Evolutionary conservation across 768 basidiomycete species (phyloP).

Genomic region (Pulveroboletus sp.): DNA sequence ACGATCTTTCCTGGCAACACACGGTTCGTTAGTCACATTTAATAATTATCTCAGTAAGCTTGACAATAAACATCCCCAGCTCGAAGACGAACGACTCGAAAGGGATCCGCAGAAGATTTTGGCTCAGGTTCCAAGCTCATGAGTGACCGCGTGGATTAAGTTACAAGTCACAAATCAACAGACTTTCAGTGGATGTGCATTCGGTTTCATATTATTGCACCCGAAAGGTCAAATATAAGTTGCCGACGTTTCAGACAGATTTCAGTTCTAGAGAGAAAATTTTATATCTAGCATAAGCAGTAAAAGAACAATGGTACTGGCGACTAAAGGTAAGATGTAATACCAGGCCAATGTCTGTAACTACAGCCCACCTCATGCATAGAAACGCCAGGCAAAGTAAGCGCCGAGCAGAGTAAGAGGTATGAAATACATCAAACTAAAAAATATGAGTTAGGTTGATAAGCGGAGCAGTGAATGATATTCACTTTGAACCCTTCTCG

Average conservation of each 20-base stretch:
- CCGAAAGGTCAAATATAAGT: not conserved
- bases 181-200: too few species aligned
- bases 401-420: conserved; percentile 39
- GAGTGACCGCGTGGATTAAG: not conserved
- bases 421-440: too few species aligned
- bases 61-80: conserved; percentile 13
- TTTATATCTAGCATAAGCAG: conserved; percentile 22
- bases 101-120: conserved; percentile 10
- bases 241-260: not conserved
- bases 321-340: conserved; percentile 2
- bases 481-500: conserved; percentile 68
- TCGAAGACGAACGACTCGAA: conserved; percentile 30
- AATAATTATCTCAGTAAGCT: not conserved
- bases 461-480: too few species aligned
- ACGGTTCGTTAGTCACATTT: conserved; percentile 16
- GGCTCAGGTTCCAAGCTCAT: not conserved
- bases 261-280: not conserved
- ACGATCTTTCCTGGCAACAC: conserved; percentile 24
- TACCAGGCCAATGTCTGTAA: not conserved
- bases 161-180: too few species aligned
- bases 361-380: conserved; percentile 32
- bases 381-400: conserved; percentile 87
- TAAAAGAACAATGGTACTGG: conserved; percentile 10
- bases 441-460: too few species aligned
- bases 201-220: not conserved